Evolutionary conservation across 2,329 filamentous ascomycete species (phyloP), one percentile per base, ranked within the genome.

Genomic region (Davidsoniella virescens): DNA sequence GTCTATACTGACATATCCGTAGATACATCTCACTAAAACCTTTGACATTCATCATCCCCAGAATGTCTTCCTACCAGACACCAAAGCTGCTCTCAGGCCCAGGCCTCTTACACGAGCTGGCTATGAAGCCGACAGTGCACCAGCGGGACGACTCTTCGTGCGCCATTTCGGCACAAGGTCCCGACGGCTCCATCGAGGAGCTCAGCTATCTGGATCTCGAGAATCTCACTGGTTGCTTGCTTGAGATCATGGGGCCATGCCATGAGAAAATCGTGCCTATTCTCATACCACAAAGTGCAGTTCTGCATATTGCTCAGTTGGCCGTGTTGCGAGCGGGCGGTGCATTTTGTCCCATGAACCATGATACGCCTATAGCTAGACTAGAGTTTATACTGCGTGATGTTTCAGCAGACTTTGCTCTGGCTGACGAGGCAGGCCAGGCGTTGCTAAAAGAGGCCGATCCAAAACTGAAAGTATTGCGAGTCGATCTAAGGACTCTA

Each of bases 291-390:
- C 88, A 94, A 64, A 83, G 76, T 12, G 77, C 81, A 8, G 72
- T 80, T 44, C 70, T 95, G 20, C 94, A 94, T 63, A 71, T 92
- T 51, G 72, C 84, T 1, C 74, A 85, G 54, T 63, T 94, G 42
- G 87, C 82, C 3, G 76, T 90, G 49, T 68, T 94, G 44, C 87
- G 88, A 62, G 79, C 80, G 10, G 88, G 88, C 5, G 84, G 76
- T 36, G 86, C 86, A 0, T 94, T 94, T 58, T 94, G 87, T 56
- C 87, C 88, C 0, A 67, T 95, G 51, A 82, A 82, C 54, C 70
- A 84, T 45, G 87, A 94, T 63, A 76, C 81, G 0, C 88, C 88
- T 0, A 63, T 70, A 3, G 86, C 94, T 49, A 73, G 88, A 45
- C 71, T 94, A 41, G 75, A 72, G 47, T 94, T 94, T 61, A 88